Percentiles rank a stretch among this genome's conserved stretches.
These are phyloP conservation scores for Nannochloropsis gaditana DNA, from an alignment of 108 stramenopile species.

Conservation along the genomic window DNA sequence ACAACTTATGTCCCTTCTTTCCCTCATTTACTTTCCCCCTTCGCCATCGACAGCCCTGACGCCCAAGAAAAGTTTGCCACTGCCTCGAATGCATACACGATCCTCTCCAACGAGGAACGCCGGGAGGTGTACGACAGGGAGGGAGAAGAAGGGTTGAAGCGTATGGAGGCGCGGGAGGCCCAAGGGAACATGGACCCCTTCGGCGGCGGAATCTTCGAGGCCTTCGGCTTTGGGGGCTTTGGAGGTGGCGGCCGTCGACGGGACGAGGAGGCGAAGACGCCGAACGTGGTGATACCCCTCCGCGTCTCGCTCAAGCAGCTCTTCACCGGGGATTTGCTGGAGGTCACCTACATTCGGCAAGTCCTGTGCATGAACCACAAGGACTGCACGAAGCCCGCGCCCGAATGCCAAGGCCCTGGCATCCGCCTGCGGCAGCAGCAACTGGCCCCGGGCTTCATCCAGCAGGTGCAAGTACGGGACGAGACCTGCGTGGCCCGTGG, in stretches of 20 bases:
- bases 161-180: conserved; percentile 35
- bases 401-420: conserved; percentile 51
- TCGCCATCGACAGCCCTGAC: conserved; percentile 39
- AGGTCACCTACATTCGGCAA: conserved; percentile 81
- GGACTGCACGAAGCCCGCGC: conserved; percentile 48
- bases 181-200: conserved; percentile 47
- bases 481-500: conserved; percentile 84
- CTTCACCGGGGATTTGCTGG: conserved; percentile 80
- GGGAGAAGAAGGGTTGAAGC: conserved; percentile 60
- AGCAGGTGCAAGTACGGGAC: conserved; percentile 62
- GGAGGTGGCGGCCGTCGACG: conserved; percentile 71
- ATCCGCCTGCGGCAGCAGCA: conserved; percentile 46
- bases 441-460: conserved; percentile 55
- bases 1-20: background rate
- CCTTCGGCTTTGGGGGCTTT: conserved; percentile 53
- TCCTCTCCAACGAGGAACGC: conserved; percentile 59
- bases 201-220: conserved; percentile 49
- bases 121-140: conserved; percentile 54
- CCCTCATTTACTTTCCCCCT: background rate
- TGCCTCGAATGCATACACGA: conserved; percentile 57
- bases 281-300: conserved; percentile 81
- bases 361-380: conserved; percentile 74
- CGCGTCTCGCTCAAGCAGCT: conserved; percentile 81
- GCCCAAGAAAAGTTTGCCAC: conserved; percentile 57
- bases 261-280: conserved; percentile 71